These are phyloP conservation scores for Kregervanrija delftensis DNA, from an alignment of 805 yeast species.

Conservation along the genomic window DNA sequence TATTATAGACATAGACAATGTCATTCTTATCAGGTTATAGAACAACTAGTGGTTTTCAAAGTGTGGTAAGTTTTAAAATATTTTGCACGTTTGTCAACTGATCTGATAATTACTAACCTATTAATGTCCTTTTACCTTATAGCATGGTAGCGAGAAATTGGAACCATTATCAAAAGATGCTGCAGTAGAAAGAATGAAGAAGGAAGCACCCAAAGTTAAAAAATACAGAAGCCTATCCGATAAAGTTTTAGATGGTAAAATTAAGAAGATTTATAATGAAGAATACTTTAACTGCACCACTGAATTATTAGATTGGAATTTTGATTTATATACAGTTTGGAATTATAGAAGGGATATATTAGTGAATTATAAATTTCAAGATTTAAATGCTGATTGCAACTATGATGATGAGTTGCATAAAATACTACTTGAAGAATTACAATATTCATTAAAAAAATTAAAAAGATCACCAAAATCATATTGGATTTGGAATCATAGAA, in stretches of 20 bases:
- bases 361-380: constrained; percentile 22
- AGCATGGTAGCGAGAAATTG: constrained; percentile 69
- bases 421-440: constrained; percentile 49
- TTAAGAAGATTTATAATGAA: constrained; percentile 21
- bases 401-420: constrained; percentile 17
- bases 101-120: constrained; percentile 4
- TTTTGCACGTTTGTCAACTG: too few relatives aligned
- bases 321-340: constrained; percentile 89
- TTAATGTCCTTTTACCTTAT: not conserved
- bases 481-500: constrained; percentile 94
- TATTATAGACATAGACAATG: constrained; percentile 2
- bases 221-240: constrained; percentile 43
- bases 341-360: constrained; percentile 78
- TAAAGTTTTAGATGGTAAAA: constrained; percentile 33
- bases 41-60: constrained; percentile 11
- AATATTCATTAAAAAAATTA: constrained; percentile 51
- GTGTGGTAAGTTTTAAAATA: constrained; percentile 6
- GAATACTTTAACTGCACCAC: constrained; percentile 49
- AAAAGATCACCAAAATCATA: constrained; percentile 78
- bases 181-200: constrained; percentile 38
- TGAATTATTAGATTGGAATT: constrained; percentile 55
- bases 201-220: constrained; percentile 56
- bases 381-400: not conserved
- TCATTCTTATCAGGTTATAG: constrained; percentile 14
- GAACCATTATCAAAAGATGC: constrained; percentile 48